phyloP scores from a whole-genome alignment of 371 early-diverging fungal genomes.

The Mucor circinelloides region DNA sequence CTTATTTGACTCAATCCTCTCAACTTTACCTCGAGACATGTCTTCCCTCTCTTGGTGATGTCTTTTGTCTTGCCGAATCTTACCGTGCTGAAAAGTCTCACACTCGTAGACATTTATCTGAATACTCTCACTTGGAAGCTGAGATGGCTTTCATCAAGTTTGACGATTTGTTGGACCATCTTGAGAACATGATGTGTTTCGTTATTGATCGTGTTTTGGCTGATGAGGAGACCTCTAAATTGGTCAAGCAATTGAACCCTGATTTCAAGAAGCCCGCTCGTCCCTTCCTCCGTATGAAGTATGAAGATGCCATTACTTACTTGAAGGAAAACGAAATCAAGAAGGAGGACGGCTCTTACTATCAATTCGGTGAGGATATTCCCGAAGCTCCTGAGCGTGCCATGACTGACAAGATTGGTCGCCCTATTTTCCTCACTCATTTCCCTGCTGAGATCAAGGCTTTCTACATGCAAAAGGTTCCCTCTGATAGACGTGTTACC shows the following conservation, averaged over 20 bases:
- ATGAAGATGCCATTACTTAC: slow-evolving; percentile 97
- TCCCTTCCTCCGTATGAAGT: slow-evolving; percentile 98
- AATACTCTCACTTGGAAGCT: slow-evolving; percentile 99
- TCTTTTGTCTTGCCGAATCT: slow-evolving; percentile 97
- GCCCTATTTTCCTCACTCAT: slow-evolving; percentile 96
- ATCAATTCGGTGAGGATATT: slow-evolving; percentile 99
- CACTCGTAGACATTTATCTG: slow-evolving; percentile 99
- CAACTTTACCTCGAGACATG: slow-evolving; percentile 99
- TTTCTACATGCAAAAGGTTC: slow-evolving; percentile 99
- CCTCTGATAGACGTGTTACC: slow-evolving; percentile 85
- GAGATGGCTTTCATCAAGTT: slow-evolving; percentile 97
- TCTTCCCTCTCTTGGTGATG: slow-evolving; percentile 95
- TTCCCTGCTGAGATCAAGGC: slow-evolving; percentile 99
- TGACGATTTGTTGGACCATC: slow-evolving; percentile 85
- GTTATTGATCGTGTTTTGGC: slow-evolving; percentile 85
- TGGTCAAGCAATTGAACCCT: slow-evolving; percentile 93
- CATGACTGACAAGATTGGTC: slow-evolving; percentile 97
- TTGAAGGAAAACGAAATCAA: slow-evolving; percentile 90
- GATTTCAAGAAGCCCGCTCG: slow-evolving; percentile 81
- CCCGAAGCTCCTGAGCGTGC: slow-evolving; percentile 98
- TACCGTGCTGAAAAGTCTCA: slow-evolving; percentile 99
- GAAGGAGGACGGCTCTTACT: slow-evolving; percentile 90
- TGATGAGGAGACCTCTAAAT: slow-evolving; percentile 73
- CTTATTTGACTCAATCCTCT: slow-evolving; percentile 99
- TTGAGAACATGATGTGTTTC: slow-evolving; percentile 93